These are phyloP conservation scores for Pyrenula massariospora DNA, from an alignment of 495 filamentous ascomycete species.

Conservation along the genomic window DNA sequence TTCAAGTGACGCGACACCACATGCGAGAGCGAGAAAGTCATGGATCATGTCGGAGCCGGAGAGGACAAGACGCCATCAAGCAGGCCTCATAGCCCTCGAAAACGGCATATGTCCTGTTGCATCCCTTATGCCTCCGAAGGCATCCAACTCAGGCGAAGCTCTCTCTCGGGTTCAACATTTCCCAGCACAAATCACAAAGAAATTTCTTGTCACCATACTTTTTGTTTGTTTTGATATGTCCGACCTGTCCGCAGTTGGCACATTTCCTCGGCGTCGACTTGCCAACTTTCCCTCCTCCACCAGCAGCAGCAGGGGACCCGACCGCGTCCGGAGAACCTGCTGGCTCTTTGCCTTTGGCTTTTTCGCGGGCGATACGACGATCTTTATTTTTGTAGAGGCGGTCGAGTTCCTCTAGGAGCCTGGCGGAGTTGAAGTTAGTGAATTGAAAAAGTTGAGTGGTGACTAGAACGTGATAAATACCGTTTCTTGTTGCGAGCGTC, in stretches of 20 bases:
- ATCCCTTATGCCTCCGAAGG: too few relatives aligned
- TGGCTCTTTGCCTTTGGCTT: conserved; percentile 56
- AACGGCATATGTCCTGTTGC: too few relatives aligned
- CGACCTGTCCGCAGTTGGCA: conserved; percentile 88
- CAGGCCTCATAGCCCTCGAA: too few relatives aligned
- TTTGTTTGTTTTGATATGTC: conserved; percentile 99
- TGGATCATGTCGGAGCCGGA: too few relatives aligned
- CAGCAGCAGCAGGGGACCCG: conserved; percentile 32
- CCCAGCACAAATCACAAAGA: background rate
- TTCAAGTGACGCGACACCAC: too few relatives aligned
- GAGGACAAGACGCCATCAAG: too few relatives aligned
- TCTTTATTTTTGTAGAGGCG: conserved; percentile 85
- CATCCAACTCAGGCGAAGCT: background rate
- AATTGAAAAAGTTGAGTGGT: background rate
- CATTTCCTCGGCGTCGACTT: conserved; percentile 80
- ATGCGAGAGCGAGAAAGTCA: too few relatives aligned
- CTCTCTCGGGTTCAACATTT: background rate
- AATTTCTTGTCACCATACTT: conserved; percentile 47
- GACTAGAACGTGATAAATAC: conserved; percentile 13
- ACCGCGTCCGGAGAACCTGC: conserved; percentile 19
- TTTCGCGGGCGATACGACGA: conserved; percentile 80
- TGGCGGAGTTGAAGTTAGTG: conserved; percentile 16
- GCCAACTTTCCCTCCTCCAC: conserved; percentile 28
- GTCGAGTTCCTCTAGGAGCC: conserved; percentile 63
- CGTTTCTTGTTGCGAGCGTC: conserved; percentile 47